Percentiles rank a stretch among this genome's conserved stretches.
These are phyloP conservation scores for Verbascum thapsus DNA, from an alignment of 257 asterid genomes.

Conservation along the genomic window DNA sequence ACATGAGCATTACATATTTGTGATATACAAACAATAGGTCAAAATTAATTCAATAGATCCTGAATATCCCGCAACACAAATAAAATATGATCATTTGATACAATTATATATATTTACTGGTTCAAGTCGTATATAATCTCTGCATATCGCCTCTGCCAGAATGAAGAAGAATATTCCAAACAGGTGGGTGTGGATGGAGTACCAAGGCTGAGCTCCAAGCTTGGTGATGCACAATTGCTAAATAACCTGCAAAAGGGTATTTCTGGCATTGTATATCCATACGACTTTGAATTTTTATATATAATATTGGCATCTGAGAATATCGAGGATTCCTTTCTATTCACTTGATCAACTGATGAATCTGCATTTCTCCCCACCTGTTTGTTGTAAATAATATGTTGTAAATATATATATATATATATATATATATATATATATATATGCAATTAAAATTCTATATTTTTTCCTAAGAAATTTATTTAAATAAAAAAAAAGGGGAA, in stretches of 20 bases:
- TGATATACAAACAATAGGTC: too few relatives aligned
- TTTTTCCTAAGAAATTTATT: too few relatives aligned
- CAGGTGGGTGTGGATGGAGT: slow-evolving; percentile 11
- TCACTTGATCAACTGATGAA: too few relatives aligned
- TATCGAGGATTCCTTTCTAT: background rate
- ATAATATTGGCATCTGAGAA: background rate
- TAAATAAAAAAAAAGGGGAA: background rate
- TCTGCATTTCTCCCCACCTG: too few relatives aligned
- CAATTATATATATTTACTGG: too few relatives aligned
- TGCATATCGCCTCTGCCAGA: slow-evolving; percentile 18
- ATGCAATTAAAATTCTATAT: background rate
- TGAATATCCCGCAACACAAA: too few relatives aligned
- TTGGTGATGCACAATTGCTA: slow-evolving; percentile 13
- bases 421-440: background rate
- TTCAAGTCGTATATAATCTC: too few relatives aligned
- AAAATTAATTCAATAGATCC: too few relatives aligned
- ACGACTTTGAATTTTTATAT: background rate
- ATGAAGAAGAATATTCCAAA: slow-evolving; percentile 12
- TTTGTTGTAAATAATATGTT: too few relatives aligned
- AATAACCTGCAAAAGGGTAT: slow-evolving; percentile 25
- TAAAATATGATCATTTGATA: too few relatives aligned
- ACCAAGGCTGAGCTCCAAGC: slow-evolving; percentile 39
- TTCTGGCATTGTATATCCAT: slow-evolving; percentile 9
- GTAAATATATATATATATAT: too few relatives aligned
- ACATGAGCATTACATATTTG: too few relatives aligned